Conservation (phyloP, 768 basidiomycete genomes). For the Aureoboletus auriporus region DNA sequence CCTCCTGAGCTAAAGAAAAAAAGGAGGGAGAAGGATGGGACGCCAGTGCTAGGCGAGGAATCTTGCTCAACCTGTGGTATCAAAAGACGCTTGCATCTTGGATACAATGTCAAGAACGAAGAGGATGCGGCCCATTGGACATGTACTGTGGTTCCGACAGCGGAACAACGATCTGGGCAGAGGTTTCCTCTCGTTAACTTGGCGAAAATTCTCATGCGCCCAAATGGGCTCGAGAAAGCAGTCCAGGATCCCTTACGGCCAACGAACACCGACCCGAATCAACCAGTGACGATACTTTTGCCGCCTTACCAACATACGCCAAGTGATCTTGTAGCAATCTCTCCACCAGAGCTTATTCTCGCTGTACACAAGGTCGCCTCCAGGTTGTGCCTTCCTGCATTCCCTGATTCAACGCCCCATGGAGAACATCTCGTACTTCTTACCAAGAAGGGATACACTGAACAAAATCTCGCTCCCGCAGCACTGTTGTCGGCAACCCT, state of each 20-base stretch:
- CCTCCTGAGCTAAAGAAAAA: slow-evolving; percentile 22
- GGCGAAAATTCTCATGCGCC: slow-evolving; percentile 10
- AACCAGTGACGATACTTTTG: slow-evolving; percentile 2
- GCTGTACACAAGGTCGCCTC: slow-evolving; percentile 22
- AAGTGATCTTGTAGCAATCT: slow-evolving; percentile 19
- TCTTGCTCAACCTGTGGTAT: slow-evolving; percentile 26
- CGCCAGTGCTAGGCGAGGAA: slow-evolving; percentile 20
- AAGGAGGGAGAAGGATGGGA: slow-evolving; percentile 20
- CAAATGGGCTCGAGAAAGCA: slow-evolving; percentile 15
- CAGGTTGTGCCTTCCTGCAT: slow-evolving; percentile 19
- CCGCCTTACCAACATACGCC: slow-evolving; percentile 15
- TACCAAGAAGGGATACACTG: slow-evolving; percentile 14
- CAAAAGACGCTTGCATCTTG: slow-evolving; percentile 25
- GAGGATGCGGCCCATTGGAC: slow-evolving; percentile 15
- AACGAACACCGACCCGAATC: slow-evolving; percentile 2
- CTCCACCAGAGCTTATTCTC: slow-evolving; percentile 27
- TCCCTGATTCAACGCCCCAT: slow-evolving; percentile 10
- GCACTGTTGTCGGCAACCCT: slow-evolving; percentile 35
- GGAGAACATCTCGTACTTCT: slow-evolving; percentile 8
- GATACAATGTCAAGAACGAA: slow-evolving; percentile 21
- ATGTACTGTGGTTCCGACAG: slow-evolving; percentile 20
- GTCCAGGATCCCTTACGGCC: slow-evolving; percentile 6
- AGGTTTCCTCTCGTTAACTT: slow-evolving; percentile 19
- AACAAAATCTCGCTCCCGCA: slow-evolving; percentile 30
- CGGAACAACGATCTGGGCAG: slow-evolving; percentile 17